Conservation (phyloP, 2,329 filamentous ascomycete species). For the Epichloe aotearoae region DNA sequence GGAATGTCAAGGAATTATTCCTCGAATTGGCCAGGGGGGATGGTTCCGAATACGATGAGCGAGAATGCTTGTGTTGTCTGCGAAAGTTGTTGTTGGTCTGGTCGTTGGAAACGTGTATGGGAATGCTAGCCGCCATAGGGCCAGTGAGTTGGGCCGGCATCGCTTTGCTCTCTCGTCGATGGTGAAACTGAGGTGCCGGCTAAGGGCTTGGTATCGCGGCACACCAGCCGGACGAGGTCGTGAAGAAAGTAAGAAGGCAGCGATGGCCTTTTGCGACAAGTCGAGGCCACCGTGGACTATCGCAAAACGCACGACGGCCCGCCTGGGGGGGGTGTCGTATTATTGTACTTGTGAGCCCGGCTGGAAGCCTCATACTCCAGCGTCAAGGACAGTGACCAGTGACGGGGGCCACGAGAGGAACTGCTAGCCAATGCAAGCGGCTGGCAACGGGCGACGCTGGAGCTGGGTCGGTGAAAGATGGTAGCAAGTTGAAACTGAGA, state of each 20-base stretch:
- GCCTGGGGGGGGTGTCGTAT: slow-evolving; percentile 8
- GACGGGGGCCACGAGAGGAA: slow-evolving; percentile 8
- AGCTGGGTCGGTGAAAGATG: slow-evolving; percentile 2
- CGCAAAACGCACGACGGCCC: slow-evolving; percentile 9
- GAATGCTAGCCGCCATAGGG: slow-evolving; percentile 24
- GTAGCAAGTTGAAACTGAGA: slow-evolving; percentile 1
- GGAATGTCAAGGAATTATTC: slow-evolving; percentile 49
- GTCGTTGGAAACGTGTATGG: slow-evolving; percentile 24
- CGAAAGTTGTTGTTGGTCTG: slow-evolving; percentile 21
- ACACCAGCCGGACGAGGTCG: background rate
- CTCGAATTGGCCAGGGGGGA: slow-evolving; percentile 40
- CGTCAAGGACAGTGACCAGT: slow-evolving; percentile 7
- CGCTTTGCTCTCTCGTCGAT: slow-evolving; percentile 6
- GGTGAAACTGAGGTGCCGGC: background rate
- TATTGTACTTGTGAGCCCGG: slow-evolving; percentile 1
- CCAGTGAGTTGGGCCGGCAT: slow-evolving; percentile 28
- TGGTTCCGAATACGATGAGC: slow-evolving; percentile 48
- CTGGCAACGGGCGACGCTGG: slow-evolving; percentile 2
- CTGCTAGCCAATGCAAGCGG: slow-evolving; percentile 17
- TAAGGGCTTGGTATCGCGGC: background rate
- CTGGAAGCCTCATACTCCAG: background rate
- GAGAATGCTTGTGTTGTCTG: slow-evolving; percentile 45
- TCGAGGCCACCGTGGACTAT: slow-evolving; percentile 14
- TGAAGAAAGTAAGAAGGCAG: background rate
- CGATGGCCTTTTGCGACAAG: slow-evolving; percentile 10